Evolutionary conservation across 768 basidiomycete genomes (phyloP), one percentile per base, ranked within the genome.

Genomic region (Tricholoma saponaceum): DNA sequence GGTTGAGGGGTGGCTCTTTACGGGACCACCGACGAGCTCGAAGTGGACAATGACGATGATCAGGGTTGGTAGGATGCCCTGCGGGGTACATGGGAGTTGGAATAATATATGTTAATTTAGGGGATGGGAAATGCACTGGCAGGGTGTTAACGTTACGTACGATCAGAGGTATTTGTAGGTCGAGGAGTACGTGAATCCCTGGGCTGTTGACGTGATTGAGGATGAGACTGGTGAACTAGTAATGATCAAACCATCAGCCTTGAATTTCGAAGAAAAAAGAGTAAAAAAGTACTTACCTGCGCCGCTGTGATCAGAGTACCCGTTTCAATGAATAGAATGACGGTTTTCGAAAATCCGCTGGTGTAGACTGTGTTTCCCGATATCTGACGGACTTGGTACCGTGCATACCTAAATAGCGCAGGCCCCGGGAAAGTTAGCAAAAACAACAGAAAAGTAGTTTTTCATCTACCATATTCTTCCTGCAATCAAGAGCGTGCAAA

Each of bases 11-110:
- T 5, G 10, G 23, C 23, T 13, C 44, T 12, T 12, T 13, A 12
- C 4, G 2, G 12, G 22, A 25, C 4, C 3, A 13, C 12, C 23
- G 23, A 16, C 13, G 23, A 44, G 43, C 12, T 46, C 23, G 23
- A 64, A 64, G 23, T 62, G 60, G 28, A 62, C 59, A n/a, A 58
- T 43, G 23, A 60, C 59, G 33, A 60, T 64, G 44, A 60, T 62
- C 12, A 62, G 52, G 26, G 61, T 64, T 22, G 63, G 60, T n/a
- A 61, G 37, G n/a, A 64, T 61, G 4, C 63, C 63, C 63, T 64
- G 26, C 12, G 32, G 41, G 5, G 28, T 25, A 4, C 23, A 52
- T 7, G 25, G 50, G 14, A 35, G 25, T 12, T 37, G n/a, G n/a
- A n/a, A n/a, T 37, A 4, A 55, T 23, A 43, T 6, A 16, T 20